Evolutionary conservation across 1,284 basidiomycete genomes (phyloP).

Genomic region (Chalciporus sp.): DNA sequence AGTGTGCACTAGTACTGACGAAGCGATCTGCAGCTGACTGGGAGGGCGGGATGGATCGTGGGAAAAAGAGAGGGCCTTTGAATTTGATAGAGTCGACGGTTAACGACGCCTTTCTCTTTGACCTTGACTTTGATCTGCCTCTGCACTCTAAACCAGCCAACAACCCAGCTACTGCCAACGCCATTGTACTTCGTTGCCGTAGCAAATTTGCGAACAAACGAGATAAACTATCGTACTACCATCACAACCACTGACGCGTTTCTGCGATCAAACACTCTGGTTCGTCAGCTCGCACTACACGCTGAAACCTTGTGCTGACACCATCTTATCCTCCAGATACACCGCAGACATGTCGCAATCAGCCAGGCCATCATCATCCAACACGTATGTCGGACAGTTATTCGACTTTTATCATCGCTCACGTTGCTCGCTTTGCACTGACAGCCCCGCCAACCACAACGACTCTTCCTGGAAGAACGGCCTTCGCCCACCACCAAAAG

Average conservation of each 20-base stretch:
- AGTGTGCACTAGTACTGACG: too few species aligned
- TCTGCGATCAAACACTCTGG: constrained; percentile 16
- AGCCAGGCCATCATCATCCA: constrained; percentile 45
- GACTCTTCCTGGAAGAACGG: constrained; percentile 67
- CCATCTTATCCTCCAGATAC: constrained; percentile 10
- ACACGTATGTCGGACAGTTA: constrained; percentile 35
- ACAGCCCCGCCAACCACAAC: constrained; percentile 31
- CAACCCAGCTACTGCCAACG: constrained; percentile 15
- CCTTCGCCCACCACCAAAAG: constrained; percentile 87
- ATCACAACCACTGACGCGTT: constrained; percentile 24
- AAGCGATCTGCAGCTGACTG: too few species aligned
- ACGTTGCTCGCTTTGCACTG: constrained; percentile 3
- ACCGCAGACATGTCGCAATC: constrained; percentile 40
- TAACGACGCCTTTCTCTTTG: constrained; percentile 26
- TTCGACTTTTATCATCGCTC: constrained; percentile 5
- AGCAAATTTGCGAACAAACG: constrained; percentile 8
- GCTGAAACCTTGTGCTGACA: constrained; percentile 19
- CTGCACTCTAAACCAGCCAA: constrained; percentile 14
- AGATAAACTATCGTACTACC: constrained; percentile 13
- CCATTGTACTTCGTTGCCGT: constrained; percentile 13
- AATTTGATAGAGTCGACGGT: constrained; percentile 28
- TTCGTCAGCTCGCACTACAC: constrained; percentile 16
- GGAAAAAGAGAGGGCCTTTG: constrained; percentile 24
- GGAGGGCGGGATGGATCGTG: constrained; percentile 22
- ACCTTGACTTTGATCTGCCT: constrained; percentile 34